Conservation (phyloP, 164 flowering plant genomes). For the Malania oleifera region DNA sequence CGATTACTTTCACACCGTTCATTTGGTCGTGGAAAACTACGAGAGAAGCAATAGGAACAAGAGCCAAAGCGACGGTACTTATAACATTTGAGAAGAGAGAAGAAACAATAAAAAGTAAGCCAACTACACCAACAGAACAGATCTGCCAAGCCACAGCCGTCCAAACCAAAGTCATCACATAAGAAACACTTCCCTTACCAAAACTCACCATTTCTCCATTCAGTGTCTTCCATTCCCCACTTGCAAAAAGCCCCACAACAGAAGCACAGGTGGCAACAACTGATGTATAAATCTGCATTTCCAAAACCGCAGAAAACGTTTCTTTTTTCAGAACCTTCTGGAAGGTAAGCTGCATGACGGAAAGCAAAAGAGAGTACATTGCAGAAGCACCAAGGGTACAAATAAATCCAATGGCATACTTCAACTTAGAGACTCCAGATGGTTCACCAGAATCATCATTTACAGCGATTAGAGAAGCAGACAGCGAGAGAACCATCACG, state of each 20-base stretch:
- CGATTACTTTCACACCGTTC: constrained; percentile 30
- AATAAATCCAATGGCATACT: constrained; percentile 23
- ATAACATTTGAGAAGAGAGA: constrained; percentile 38
- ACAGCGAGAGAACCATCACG: constrained; percentile 26
- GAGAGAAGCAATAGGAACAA: constrained; percentile 29
- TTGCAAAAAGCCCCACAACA: constrained; percentile 32
- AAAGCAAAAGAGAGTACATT: constrained; percentile 22
- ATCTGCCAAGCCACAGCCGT: constrained; percentile 34
- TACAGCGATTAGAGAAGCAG: constrained; percentile 25
- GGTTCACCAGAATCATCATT: too few relatives aligned
- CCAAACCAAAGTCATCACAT: constrained; percentile 28
- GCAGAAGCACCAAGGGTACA: constrained; percentile 36
- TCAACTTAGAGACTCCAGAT: constrained; percentile 16
- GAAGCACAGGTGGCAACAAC: constrained; percentile 25
- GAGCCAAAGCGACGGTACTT: constrained; percentile 29
- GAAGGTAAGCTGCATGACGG: constrained; percentile 29
- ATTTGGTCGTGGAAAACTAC: constrained; percentile 34
- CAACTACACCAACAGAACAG: constrained; percentile 21
- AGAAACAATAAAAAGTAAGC: constrained; percentile 29
- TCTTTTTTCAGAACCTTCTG: constrained; percentile 29
- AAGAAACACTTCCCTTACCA: constrained; percentile 21
- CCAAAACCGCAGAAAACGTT: constrained; percentile 24
- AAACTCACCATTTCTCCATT: constrained; percentile 29
- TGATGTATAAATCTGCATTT: constrained; percentile 29
- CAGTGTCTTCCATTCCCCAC: constrained; percentile 35